Percentiles rank a stretch among this genome's conserved stretches.
These are phyloP conservation scores for Aegilops sharonensis DNA, from an alignment of 176 grass and related monocot genomes.

Conservation along the genomic window DNA sequence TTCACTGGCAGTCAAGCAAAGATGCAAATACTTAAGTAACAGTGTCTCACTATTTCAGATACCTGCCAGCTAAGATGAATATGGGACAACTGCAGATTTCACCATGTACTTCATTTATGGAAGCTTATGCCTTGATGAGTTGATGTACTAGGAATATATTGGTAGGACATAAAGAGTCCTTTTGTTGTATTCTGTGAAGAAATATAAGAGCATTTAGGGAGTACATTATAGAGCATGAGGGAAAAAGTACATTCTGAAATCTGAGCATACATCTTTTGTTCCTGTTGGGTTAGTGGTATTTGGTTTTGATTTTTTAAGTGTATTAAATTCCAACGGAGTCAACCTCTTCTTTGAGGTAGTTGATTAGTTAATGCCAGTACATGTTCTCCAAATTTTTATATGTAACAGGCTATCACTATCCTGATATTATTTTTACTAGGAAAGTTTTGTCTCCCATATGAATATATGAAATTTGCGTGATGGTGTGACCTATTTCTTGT, in stretches of 20 bases:
- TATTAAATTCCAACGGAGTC: neutral
- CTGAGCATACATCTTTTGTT: neutral
- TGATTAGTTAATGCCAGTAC: neutral
- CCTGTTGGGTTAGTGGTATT: neutral
- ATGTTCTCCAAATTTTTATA: neutral
- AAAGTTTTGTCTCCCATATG: conserved; percentile 3
- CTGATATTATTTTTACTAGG: conserved; percentile 2
- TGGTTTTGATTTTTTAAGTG: neutral
- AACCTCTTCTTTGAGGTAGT: conserved; percentile 10
- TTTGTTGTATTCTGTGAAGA: neutral
- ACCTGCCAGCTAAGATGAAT: neutral
- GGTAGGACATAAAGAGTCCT: neutral
- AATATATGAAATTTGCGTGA: neutral
- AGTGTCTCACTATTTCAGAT: neutral
- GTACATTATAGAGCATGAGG: conserved; percentile 1
- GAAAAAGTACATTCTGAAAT: neutral
- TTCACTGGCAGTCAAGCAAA: neutral
- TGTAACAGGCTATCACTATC: neutral
- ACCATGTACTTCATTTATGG: conserved; percentile 1
- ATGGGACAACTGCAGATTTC: neutral
- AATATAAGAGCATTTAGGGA: no score
- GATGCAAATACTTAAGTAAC: conserved; percentile 1
- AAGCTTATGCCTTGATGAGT: neutral
- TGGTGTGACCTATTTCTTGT: neutral
- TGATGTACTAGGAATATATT: neutral